These are phyloP conservation scores for Breviolum minutum DNA, from an alignment of 73 alveolate genomes.

Conservation along the genomic window DNA sequence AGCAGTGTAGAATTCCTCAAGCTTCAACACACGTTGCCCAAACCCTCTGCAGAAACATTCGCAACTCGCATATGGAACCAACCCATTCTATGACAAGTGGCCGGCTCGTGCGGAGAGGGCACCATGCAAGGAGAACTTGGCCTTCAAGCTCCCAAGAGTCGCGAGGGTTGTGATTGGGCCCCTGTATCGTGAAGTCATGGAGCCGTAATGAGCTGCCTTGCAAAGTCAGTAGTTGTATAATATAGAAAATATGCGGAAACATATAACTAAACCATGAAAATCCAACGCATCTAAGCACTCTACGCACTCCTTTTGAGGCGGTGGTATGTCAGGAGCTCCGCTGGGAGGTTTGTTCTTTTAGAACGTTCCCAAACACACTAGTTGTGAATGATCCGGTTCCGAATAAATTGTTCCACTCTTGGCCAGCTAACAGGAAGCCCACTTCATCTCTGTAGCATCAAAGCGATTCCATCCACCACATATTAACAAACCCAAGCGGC, in stretches of 20 bases:
- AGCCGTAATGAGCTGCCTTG: too few species aligned
- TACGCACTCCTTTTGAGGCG: too few species aligned
- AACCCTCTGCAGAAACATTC: not conserved
- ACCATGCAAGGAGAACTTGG: slow-evolving; percentile 61
- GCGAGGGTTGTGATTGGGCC: not conserved
- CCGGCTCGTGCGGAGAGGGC: slow-evolving; percentile 81
- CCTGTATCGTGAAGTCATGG: not conserved
- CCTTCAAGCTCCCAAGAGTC: not conserved
- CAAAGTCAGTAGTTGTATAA: too few species aligned
- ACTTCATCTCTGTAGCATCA: too few species aligned
- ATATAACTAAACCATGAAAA: too few species aligned
- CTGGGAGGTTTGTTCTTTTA: not conserved
- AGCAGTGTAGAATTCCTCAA: slow-evolving; percentile 22
- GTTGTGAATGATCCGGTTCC: too few species aligned
- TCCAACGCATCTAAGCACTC: too few species aligned
- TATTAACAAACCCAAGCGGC: not conserved
- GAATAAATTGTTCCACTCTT: too few species aligned
- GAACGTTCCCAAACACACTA: too few species aligned
- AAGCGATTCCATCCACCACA: too few species aligned
- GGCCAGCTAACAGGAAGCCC: too few species aligned
- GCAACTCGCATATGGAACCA: not conserved
- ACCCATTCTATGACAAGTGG: not conserved
- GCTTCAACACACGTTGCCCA: not conserved
- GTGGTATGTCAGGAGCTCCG: not conserved
- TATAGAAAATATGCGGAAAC: too few species aligned